These are phyloP conservation scores for Colletotrichum scovillei DNA, from an alignment of 2,329 filamentous ascomycete species.

Conservation along the genomic window DNA sequence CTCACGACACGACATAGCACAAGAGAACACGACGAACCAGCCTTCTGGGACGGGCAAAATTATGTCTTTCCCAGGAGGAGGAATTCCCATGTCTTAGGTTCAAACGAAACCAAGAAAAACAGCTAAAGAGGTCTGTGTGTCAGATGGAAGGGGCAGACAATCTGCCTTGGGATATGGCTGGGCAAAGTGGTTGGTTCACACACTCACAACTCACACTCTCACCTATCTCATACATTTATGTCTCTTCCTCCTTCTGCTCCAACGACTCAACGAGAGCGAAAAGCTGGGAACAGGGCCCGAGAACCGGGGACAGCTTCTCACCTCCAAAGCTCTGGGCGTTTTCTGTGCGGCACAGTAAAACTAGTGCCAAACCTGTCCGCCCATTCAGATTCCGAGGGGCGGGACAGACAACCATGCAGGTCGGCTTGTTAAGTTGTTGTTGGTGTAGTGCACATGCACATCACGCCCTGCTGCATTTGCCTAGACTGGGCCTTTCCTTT, in stretches of 20 bases:
- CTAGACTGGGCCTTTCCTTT: neutral
- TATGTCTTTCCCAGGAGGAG: neutral
- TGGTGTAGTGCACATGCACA: neutral
- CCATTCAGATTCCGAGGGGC: neutral
- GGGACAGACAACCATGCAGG: neutral
- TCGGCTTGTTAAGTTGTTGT: neutral
- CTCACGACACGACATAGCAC: no score
- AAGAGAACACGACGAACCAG: conserved; percentile 9
- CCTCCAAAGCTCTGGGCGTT: no score
- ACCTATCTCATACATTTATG: neutral
- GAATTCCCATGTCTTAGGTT: neutral
- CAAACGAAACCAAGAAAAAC: neutral
- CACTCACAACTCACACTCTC: neutral
- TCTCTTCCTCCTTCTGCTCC: neutral
- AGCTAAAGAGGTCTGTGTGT: neutral
- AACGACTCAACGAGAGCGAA: no score
- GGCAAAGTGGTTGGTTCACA: neutral
- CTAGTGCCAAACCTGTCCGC: neutral
- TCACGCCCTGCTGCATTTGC: neutral
- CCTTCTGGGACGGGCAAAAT: conserved; percentile 6
- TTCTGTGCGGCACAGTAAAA: neutral
- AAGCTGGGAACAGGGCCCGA: conserved; percentile 13
- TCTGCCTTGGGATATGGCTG: neutral
- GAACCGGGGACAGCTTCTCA: neutral
- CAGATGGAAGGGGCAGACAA: neutral